Evolutionary conservation across 495 filamentous ascomycete genomes (phyloP), one percentile per base, ranked within the genome.

Genomic region (Jackrogersella minutella): DNA sequence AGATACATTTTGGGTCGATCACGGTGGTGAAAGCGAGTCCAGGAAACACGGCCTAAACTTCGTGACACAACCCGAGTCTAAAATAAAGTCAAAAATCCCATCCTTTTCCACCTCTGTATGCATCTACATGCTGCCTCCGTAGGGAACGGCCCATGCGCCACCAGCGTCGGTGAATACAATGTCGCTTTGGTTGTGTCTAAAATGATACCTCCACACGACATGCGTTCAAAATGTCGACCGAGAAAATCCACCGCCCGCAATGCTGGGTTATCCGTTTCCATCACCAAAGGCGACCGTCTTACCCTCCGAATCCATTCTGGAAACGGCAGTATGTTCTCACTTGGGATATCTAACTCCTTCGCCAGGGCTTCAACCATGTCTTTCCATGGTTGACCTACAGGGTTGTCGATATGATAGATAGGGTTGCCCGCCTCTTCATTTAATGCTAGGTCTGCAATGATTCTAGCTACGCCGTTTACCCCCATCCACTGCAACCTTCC

Each of bases 361-460:
- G 82, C 77, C 1, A 88, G 61, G 0, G 80, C 40, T 0, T 47
- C 31, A 0, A 76, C 70, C 73, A 83, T 81, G 0, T 79, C 71
- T 0, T 51, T 37, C 85, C 85, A 86, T 0, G 77, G 71, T 68
- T 85, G 81, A 0, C 77, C 60, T 2, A 78, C 68, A 0, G 83
- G 84, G 56, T 86, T 85, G 19, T 87, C 85, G 31, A 87, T 76
- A 71, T 87, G 85, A 55, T 86, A 87, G 13, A 85, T 63, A 1
- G 78, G 75, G 13, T 76, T 68, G 0, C 2, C 17, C 2, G 49
- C 49, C 2, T 26, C 17, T 13, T 69, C 51, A 0, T 30, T 11
- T 5, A 64, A 34, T 3, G 54, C 34, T 1, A 71, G 50, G 13
- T 71, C 64, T 7, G 37, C 60, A 10, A 83, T 51, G 2, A 76